A percentile compares a stretch with the other conserved stretches of the same genome.
Conservation (phyloP, 352 stramenopile genomes). For the Aphanomyces astaci region DNA sequence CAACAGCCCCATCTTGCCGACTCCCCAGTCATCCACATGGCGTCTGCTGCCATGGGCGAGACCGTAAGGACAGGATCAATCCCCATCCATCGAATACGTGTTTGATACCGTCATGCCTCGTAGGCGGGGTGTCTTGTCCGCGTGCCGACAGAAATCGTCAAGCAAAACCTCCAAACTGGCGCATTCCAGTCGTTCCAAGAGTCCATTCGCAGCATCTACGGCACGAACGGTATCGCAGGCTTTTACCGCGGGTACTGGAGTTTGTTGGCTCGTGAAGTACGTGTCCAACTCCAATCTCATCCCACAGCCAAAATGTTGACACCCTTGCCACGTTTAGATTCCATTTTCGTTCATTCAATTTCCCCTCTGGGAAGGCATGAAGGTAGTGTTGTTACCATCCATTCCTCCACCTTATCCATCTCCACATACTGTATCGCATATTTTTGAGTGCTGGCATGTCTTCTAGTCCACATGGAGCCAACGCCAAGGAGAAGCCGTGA, state of each 20-base stretch:
- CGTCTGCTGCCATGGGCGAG: constrained; percentile 91
- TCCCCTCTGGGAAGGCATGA: constrained; percentile 96
- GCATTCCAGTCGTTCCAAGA: constrained; percentile 68
- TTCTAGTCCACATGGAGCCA: constrained; percentile 67
- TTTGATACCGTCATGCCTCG: neutral
- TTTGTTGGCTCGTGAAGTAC: constrained; percentile 92
- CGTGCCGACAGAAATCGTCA: constrained; percentile 99
- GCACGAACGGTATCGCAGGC: constrained; percentile 63
- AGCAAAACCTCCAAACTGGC: constrained; percentile 97
- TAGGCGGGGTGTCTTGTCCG: constrained; percentile 94
- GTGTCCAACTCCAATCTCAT: no score
- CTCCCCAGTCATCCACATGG: constrained; percentile 92
- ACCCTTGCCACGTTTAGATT: constrained; percentile 54
- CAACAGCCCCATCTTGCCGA: constrained; percentile 57
- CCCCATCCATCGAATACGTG: no score
- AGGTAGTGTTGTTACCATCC: constrained; percentile 63
- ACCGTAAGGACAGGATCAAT: constrained; percentile 67
- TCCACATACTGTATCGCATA: neutral
- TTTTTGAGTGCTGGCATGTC: no score
- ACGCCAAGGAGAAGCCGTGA: constrained; percentile 68
- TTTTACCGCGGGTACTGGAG: constrained; percentile 97
- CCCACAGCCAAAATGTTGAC: no score
- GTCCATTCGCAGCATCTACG: constrained; percentile 70
- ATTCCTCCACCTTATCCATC: neutral
- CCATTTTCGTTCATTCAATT: constrained; percentile 99